A percentile compares a stretch with the other conserved stretches of the same genome.
Evolutionary conservation across 192 early-diverging fungal species (phyloP).

Genomic region (Thamnidium elegans): DNA sequence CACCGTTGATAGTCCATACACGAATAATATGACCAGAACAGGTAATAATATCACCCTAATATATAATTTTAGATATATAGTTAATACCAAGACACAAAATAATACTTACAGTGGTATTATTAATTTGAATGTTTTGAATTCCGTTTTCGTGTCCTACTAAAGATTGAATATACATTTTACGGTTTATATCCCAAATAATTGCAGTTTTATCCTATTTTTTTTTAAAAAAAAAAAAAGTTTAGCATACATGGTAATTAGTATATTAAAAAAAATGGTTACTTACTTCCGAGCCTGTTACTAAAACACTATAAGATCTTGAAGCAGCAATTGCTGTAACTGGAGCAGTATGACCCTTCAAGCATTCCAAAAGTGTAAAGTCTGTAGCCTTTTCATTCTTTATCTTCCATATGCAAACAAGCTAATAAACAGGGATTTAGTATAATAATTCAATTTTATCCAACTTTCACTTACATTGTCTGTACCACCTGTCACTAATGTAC

Average conservation of each 20-base stretch:
- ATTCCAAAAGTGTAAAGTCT: slow-evolving; percentile 50
- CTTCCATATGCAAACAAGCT: slow-evolving; percentile 62
- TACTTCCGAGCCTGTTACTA: slow-evolving; percentile 56
- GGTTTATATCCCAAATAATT: slow-evolving; percentile 66
- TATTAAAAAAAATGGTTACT: neutral
- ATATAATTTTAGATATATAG: neutral
- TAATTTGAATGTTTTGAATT: slow-evolving; percentile 49
- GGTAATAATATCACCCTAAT: slow-evolving; percentile 60
- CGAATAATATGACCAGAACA: slow-evolving; percentile 54
- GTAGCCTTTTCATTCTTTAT: slow-evolving; percentile 41
- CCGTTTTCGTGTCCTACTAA: slow-evolving; percentile 50
- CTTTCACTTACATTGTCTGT: slow-evolving; percentile 43
- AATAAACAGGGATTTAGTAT: neutral
- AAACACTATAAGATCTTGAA: slow-evolving; percentile 57
- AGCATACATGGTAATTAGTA: neutral
- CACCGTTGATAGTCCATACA: slow-evolving; percentile 65
- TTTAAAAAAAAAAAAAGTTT: neutral
- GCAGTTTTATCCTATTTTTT: slow-evolving; percentile 53
- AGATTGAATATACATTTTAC: slow-evolving; percentile 59
- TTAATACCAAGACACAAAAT: neutral
- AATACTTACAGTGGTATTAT: slow-evolving; percentile 56
- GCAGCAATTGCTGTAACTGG: slow-evolving; percentile 46
- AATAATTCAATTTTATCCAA: neutral
- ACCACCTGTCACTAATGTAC: slow-evolving; percentile 60
- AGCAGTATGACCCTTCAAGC: slow-evolving; percentile 57